Percentiles rank a stretch among this genome's conserved stretches.
Conservation (phyloP, 2,329 filamentous ascomycete species). For the Colletotrichum acutatum region DNA sequence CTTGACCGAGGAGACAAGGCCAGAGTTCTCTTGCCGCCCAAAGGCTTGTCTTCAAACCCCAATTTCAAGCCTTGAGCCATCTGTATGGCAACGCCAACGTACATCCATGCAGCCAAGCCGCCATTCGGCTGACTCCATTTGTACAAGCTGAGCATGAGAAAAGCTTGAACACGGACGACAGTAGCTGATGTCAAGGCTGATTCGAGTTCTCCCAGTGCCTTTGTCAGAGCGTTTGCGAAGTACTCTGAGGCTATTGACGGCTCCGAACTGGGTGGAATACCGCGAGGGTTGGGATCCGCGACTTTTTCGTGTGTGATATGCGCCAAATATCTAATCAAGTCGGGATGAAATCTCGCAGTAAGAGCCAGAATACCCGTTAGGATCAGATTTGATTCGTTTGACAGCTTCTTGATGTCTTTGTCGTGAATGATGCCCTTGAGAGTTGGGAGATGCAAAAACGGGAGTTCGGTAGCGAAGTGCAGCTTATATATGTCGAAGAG, state of each 20-base stretch:
- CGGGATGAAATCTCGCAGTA: constrained; percentile 74
- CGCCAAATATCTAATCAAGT: constrained; percentile 65
- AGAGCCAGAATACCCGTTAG: constrained; percentile 75
- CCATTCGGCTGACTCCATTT: constrained; percentile 74
- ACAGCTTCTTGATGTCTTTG: constrained; percentile 47
- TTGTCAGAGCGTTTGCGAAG: constrained; percentile 69
- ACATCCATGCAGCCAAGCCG: constrained; percentile 73
- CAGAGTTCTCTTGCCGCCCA: constrained; percentile 33
- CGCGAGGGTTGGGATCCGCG: constrained; percentile 47
- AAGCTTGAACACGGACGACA: constrained; percentile 73
- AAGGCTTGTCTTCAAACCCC: constrained; percentile 63
- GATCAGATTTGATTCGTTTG: constrained; percentile 64
- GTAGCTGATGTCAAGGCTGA: constrained; percentile 62
- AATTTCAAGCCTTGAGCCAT: constrained; percentile 72
- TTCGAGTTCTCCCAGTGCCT: constrained; percentile 59
- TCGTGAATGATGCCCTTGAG: constrained; percentile 64
- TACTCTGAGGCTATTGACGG: constrained; percentile 70
- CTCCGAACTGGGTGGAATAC: constrained; percentile 52
- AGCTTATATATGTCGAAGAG: constrained; percentile 76
- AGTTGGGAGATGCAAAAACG: constrained; percentile 75
- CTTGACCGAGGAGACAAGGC: constrained; percentile 27
- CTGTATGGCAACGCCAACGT: constrained; percentile 71
- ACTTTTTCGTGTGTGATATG: constrained; percentile 45
- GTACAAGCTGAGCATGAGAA: constrained; percentile 77
- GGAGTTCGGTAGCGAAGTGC: constrained; percentile 78